These are phyloP conservation scores for Vicia villosa DNA, from an alignment of 306 rosid species.

Conservation along the genomic window DNA sequence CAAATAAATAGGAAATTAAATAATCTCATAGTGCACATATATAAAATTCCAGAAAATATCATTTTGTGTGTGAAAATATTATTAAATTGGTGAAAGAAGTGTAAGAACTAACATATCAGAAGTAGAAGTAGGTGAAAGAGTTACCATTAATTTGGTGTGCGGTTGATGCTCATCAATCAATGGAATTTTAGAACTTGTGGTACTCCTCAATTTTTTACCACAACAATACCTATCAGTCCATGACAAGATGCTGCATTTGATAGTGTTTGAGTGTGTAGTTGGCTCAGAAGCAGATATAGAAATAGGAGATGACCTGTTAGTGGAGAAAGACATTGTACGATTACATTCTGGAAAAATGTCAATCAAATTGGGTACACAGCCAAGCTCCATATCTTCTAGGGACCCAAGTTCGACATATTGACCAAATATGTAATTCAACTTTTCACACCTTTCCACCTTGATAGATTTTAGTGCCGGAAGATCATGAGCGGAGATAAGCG, in stretches of 20 bases:
- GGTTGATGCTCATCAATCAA: not conserved
- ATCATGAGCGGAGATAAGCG: not conserved
- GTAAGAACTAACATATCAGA: not conserved
- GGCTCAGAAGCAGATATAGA: not conserved
- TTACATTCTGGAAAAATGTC: not conserved
- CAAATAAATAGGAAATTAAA: not conserved
- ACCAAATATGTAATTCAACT: constrained; percentile 19
- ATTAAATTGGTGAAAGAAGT: no score
- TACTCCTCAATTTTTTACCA: not conserved
- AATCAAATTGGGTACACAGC: not conserved
- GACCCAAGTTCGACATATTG: not conserved
- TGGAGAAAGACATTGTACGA: no score
- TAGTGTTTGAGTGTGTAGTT: not conserved
- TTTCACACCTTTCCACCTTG: fast-evolving
- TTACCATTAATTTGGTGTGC: not conserved
- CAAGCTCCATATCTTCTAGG: fast-evolving
- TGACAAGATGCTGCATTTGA: not conserved
- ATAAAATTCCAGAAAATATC: no score
- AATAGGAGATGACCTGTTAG: no score
- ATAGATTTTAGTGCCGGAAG: not conserved
- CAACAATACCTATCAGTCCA: not conserved
- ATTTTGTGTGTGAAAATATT: no score
- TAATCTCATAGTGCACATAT: no score
- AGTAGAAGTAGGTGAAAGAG: not conserved
- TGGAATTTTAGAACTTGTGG: not conserved